Evolutionary conservation across 495 filamentous ascomycete species (phyloP), one percentile per base, ranked within the genome.

Genomic region (Aspergillus baeticus): DNA sequence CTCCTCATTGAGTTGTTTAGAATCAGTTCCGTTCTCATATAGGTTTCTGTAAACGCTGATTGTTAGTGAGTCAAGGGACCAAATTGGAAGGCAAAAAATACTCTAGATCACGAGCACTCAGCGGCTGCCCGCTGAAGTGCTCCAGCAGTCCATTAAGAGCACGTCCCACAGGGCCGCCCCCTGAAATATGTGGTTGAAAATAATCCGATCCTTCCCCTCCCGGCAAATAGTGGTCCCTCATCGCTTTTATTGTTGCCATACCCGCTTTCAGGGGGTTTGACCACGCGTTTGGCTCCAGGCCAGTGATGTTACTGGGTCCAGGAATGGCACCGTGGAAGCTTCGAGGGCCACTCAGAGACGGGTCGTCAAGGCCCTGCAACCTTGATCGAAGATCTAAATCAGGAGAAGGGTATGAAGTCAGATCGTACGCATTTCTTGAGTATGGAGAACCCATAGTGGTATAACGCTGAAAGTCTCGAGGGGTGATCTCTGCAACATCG

Each of bases 1-100:
- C 59, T 91, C 87, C 15, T 87, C 74, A 36, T 76, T 67, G 2
- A 79, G 83, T 51, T 85, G 80, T 20, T 78, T 78, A 1, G 84
- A 80, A 60, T 88, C 84, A 15, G 75, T 56, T n/a, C 63, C 65
- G 38, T 63, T 37, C 3, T 55, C 61, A 23, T 68, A 69, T 1
- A 51, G 20, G 26, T 71, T 62, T 33, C 60, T 62, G 43, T 49
- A 47, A 3, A 56, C 51, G 51, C 26, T 37, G 13, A 57, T 55
- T n/a, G 17, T 57, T 45, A 45, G 53, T 29, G 15, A 15, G 49
- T 39, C 14, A 22, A 31, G 46, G 13, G 8, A 13, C 33, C 11
- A 36, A 36, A 17, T 7, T 17, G 11, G 14, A 46, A 2, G 10
- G 15, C 18, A 21, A 7, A 37, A 43, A 41, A 29, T 48, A 57